Evolutionary conservation across 2,329 filamentous ascomycete species (phyloP).

Genomic region (Akanthomyces uredinophilus): DNA sequence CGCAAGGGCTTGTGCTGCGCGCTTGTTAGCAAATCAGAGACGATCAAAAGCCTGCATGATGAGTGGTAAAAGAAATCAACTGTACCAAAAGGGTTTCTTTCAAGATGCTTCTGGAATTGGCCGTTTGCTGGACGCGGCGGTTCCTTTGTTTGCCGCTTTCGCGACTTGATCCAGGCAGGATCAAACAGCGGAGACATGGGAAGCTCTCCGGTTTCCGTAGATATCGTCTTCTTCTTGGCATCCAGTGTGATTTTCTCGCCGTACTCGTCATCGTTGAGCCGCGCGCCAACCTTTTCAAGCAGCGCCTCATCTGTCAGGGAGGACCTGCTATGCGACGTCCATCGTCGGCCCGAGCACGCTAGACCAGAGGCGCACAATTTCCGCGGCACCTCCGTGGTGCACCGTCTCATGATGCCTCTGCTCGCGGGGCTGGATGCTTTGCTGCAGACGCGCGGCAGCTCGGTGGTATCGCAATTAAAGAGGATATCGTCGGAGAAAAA

Average conservation of each 20-base stretch:
- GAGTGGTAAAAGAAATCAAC: background rate
- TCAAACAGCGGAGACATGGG: slow-evolving; percentile 53
- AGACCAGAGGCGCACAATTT: slow-evolving; percentile 16
- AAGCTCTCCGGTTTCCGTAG: slow-evolving; percentile 40
- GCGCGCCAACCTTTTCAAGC: slow-evolving; percentile 26
- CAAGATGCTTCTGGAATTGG: slow-evolving; percentile 53
- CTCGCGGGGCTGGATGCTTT: background rate
- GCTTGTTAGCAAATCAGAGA: background rate
- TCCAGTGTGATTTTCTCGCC: slow-evolving; percentile 33
- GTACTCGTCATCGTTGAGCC: slow-evolving; percentile 27
- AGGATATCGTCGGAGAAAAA: slow-evolving; percentile 1
- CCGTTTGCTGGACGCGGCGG: slow-evolving; percentile 28
- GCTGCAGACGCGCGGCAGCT: background rate
- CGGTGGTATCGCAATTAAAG: slow-evolving; percentile 2
- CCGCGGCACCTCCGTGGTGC: slow-evolving; percentile 12
- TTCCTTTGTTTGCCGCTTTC: slow-evolving; percentile 37
- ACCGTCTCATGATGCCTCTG: slow-evolving; percentile 25
- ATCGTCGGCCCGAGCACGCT: slow-evolving; percentile 23
- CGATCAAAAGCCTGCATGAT: background rate
- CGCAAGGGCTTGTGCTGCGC: slow-evolving; percentile 55
- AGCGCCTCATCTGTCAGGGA: slow-evolving; percentile 27
- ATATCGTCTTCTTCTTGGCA: slow-evolving; percentile 36
- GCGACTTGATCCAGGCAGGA: slow-evolving; percentile 42
- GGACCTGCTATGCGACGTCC: slow-evolving; percentile 28
- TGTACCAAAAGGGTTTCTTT: slow-evolving; percentile 62